Base-by-base conservation (phyloP, 169 alveolate genomes). In the Cryptosporidium canis region DNA sequence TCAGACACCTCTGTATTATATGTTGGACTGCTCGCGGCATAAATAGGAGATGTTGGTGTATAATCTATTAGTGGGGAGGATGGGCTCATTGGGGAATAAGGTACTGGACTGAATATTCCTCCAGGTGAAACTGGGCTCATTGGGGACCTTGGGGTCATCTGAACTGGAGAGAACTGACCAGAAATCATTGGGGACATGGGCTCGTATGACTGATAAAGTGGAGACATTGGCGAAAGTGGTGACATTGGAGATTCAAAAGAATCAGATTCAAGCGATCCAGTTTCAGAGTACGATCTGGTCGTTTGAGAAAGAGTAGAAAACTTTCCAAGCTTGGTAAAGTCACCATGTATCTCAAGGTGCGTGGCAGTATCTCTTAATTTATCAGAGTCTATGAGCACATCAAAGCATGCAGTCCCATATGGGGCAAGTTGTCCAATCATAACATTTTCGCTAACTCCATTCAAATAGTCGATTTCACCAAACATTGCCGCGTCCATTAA, bases 401-500 rank as follows among this genome's bases (percentile, higher is more conserved):
- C 99, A 66, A 95, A 94, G 51, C 94, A 94, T 8, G 98, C 98
- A 39, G 99, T 97, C 8, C 99, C 99, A 61, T 95, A 85, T 41
- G 96, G 97, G 39, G 96, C 94, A 18, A 97, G 94, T 83, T 97
- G 99, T 3, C 99, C 99, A 61, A 97, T 90, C 97, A 97, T 96
- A 47, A 97, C 96, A 93, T 96, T 97, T 91, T 96, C 99, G n/a
- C 98, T 96, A 14, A 97, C 97, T n/a, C 98, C 99, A 67, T 92
- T 90, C 55, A 90, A 67, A 61, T 93, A 91, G 68, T 96, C 99
- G 24, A 94, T 93, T 90, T 98, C 99, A 21, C 98, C 98, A 90
- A 96, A 98, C 45, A 97, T 96, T 7, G 99, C 99, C 7, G 99
- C 99, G 83, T 97, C 99, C 93, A 98, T 93, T 84, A 99, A 90